Percentiles rank a stretch among this genome's conserved stretches.
Evolutionary conservation across 441 rosid species (phyloP).

Genomic region (Mallotus japonicus): DNA sequence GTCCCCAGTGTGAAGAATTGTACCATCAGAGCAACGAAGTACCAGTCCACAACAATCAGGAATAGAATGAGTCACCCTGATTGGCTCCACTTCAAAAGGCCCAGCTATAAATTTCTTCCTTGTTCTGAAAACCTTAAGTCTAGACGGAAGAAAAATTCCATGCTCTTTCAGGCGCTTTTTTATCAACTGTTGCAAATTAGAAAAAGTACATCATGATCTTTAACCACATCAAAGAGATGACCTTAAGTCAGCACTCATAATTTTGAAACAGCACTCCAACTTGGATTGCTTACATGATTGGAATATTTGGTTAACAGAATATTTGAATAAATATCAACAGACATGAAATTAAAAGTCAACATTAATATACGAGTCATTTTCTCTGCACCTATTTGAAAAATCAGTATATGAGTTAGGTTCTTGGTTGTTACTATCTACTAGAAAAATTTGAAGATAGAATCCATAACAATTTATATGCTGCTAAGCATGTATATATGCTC

Average conservation of each 20-base stretch:
- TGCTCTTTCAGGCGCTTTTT: slow-evolving; percentile 95
- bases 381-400: background rate
- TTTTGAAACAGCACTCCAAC: background rate
- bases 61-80: slow-evolving; percentile 94
- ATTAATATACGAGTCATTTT: background rate
- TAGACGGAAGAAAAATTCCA: slow-evolving; percentile 85
- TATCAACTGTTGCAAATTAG: slow-evolving; percentile 60
- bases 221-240: slow-evolving; percentile 7
- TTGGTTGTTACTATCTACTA: background rate
- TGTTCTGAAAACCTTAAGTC: slow-evolving; percentile 70
- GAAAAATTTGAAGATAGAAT: background rate
- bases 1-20: slow-evolving; percentile 96
- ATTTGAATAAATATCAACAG: slow-evolving; percentile 11
- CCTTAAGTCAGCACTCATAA: slow-evolving; percentile 2
- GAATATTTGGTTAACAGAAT: background rate
- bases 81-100: slow-evolving; percentile 94
- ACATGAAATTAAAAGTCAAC: slow-evolving; percentile 10
- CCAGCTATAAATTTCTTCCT: slow-evolving; percentile 82
- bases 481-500: background rate
- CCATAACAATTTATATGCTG: background rate
- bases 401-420: background rate
- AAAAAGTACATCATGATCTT: slow-evolving; percentile 11
- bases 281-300: background rate
- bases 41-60: slow-evolving; percentile 97
- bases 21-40: slow-evolving; percentile 96